phyloP scores from a whole-genome alignment of 1,284 basidiomycete genomes.

The Peniophora sp. region DNA sequence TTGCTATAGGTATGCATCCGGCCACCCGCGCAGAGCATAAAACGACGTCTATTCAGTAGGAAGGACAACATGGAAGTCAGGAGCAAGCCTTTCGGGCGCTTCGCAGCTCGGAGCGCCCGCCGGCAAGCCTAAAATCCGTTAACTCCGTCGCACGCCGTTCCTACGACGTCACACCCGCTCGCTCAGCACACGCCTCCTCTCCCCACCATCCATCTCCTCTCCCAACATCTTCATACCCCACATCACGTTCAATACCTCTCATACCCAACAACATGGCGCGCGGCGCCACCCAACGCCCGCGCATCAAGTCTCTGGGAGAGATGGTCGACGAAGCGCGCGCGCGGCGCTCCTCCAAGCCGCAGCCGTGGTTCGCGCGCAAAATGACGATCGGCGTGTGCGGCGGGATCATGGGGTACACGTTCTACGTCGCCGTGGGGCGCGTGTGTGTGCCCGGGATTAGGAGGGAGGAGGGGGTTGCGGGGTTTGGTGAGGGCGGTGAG shows the following conservation, averaged over 20 bases:
- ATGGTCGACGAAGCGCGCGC: slow-evolving; percentile 34
- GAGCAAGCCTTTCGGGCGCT: neutral
- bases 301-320: neutral
- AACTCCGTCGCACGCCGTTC: neutral
- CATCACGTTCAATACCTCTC: neutral
- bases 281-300: neutral
- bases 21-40: no score
- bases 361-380: slow-evolving; percentile 59
- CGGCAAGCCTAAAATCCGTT: no score
- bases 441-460: slow-evolving; percentile 60
- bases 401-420: slow-evolving; percentile 50
- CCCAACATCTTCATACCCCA: neutral
- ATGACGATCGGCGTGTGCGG: slow-evolving; percentile 43
- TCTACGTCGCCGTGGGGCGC: slow-evolving; percentile 65
- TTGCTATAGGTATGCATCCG: no score
- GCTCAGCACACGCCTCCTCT: neutral
- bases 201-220: neutral
- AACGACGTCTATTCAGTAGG: no score
- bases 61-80: no score
- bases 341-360: slow-evolving; percentile 27
- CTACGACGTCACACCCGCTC: neutral
- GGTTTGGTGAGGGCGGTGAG: slow-evolving; percentile 51
- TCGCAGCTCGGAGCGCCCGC: neutral
- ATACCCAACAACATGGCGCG: neutral
- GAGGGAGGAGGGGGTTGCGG: slow-evolving; percentile 28